phyloP scores from a whole-genome alignment of 106 monocot species.

The Alisma plantagoaquatica region DNA sequence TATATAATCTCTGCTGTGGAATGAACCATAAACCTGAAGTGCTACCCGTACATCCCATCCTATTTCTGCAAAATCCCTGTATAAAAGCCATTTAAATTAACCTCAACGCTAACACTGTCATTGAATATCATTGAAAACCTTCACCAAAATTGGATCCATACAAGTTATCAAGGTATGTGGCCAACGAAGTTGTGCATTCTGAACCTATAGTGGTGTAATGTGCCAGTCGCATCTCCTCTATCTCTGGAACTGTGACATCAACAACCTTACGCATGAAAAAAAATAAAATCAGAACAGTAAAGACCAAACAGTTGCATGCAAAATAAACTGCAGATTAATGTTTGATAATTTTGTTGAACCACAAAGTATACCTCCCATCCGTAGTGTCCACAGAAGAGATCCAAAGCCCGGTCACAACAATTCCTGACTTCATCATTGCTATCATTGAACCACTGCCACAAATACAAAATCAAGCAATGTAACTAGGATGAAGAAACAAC shows the following conservation, averaged over 20 bases:
- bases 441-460: constrained; percentile 87
- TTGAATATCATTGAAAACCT: neutral
- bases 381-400: constrained; percentile 38
- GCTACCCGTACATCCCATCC: constrained; percentile 81
- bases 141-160: constrained; percentile 12
- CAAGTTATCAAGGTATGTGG: constrained; percentile 52
- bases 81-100: neutral
- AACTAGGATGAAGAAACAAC: too few relatives aligned
- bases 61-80: constrained; percentile 43
- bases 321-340: too few relatives aligned
- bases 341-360: too few relatives aligned
- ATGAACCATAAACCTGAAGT: constrained; percentile 53
- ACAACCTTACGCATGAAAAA: constrained; percentile 34
- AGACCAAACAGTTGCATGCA: neutral
- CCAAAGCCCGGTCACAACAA: constrained; percentile 55
- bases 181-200: constrained; percentile 68
- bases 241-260: constrained; percentile 74
- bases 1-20: constrained; percentile 64
- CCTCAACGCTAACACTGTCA: neutral
- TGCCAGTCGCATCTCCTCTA: constrained; percentile 91
- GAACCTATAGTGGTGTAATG: constrained; percentile 87
- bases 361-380: constrained; percentile 78
- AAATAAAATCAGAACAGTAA: neutral
- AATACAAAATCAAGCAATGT: neutral
- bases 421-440: constrained; percentile 53